Evolutionary conservation across 1,139 yeast species (phyloP), one percentile per base, ranked within the genome.

Genomic region (Geotrichum carabidarum): DNA sequence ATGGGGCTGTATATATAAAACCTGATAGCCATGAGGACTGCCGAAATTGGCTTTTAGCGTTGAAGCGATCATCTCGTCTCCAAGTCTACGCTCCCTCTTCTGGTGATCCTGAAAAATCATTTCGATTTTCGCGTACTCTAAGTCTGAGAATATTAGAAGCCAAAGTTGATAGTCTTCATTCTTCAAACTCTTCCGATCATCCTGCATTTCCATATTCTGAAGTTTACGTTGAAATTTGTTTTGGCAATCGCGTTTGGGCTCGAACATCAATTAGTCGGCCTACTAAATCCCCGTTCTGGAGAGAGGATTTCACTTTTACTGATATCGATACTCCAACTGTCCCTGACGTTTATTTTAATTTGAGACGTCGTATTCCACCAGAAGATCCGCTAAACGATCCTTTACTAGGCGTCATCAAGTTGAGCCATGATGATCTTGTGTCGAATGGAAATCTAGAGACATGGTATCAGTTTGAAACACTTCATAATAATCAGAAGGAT

Each of bases 31-130:
- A 81, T 60, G 81, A 82, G 37, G 95, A 87, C 67, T 75, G 84
- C 53, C 94, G 85, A 62, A 94, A 86, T 67, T 89, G 96, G 96
- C 77, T 81, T 61, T 86, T 88, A 7, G 84, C 91, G 0, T 70
- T 89, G 57, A 79, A 78, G 57, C 80, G 87, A 22, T 83, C 86
- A 64, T 78, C 94, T 3, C 79, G 78, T 60, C 72, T 84, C 44
- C 89, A 84, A 60, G 80, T 70, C 48, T 73, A 71, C 50, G 76
- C 79, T 0, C 63, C 72, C 1, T 69, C 72, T 48, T 58, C 65
- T 8, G 60, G 60, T 30, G 61, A 65, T 12, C 57, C 70, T 4
- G 38, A 51, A 7, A 62, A 66, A 27, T 60, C 72, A 11, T 70
- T 86, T 59, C 73, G 91, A 53, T 77, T 84, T 0, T 76, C 84